Conservation (phyloP, 2,329 filamentous ascomycete species). For the Botrytis sinoallii region DNA sequence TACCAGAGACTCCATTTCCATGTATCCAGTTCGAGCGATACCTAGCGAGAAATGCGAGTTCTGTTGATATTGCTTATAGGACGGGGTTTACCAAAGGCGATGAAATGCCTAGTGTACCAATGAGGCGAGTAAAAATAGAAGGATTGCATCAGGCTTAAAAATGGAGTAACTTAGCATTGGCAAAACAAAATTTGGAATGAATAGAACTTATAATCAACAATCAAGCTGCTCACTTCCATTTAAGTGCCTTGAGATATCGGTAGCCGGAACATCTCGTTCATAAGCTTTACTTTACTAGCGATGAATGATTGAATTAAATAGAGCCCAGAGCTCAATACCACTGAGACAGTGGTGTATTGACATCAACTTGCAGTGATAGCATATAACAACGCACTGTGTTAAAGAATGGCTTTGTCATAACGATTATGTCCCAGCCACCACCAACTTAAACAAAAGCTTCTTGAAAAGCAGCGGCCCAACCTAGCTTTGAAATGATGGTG, state of each 20-base stretch:
- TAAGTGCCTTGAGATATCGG: not conserved
- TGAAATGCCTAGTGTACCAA: not conserved
- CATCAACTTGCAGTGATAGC: not conserved
- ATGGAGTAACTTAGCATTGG: not conserved
- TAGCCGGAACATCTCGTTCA: not conserved
- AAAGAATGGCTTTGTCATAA: not conserved
- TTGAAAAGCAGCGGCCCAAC: not conserved
- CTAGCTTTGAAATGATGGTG: not conserved
- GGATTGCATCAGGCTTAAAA: not conserved
- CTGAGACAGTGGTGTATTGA: not conserved
- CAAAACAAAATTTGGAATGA: not conserved
- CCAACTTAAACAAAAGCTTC: not conserved
- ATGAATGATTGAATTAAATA: not conserved
- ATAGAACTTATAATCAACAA: not conserved
- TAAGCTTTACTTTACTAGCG: not conserved
- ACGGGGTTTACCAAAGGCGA: not conserved
- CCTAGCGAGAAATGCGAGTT: conserved; percentile 27
- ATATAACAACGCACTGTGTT: not conserved
- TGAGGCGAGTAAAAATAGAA: not conserved
- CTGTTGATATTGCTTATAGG: conserved; percentile 21
- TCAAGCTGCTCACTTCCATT: not conserved
- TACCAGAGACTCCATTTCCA: conserved; percentile 8
- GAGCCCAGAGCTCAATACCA: not conserved
- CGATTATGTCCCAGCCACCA: no score
- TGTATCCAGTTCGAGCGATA: conserved; percentile 26